Base-by-base conservation (phyloP, 2,329 filamentous ascomycete species). In the Paecilomyces dactylethromorphus region DNA sequence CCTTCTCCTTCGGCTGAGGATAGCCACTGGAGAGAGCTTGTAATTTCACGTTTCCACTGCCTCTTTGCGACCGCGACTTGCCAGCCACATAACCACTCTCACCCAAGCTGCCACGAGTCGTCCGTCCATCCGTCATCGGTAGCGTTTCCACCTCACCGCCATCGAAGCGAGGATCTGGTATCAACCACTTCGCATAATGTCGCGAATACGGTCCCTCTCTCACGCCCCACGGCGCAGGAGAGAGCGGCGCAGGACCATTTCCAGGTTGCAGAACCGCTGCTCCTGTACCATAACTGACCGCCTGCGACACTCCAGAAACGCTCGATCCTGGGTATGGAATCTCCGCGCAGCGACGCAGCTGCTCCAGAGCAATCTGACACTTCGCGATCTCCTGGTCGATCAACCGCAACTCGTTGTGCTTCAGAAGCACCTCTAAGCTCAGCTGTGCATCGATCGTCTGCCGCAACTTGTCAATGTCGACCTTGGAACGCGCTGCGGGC, bases 351-450 rank as follows among this genome's bases (percentile, higher is more conserved):
- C 94, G 87, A 66, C 94, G 89, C 63, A 99, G 81, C 77, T 97
- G 94, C 77, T 99, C 94, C 65, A 97, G 82, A 11, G 92, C 91
- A 63, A 92, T 81, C 78, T 97, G 92, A 71, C 92, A 97, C 79
- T 97, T 97, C 64, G 91, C 93, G 64, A 97, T 83, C 78, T 97
- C 94, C 76, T 96, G 92, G 71, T 97, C 91, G 74, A 97, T 96
- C 65, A 96, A 82, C 59, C 92, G 90, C 60, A 97, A 79, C 78
- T 99, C 94, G 69, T 94, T 87, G 76, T 99, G 94, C 81, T 97
- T 97, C 72, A 95, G 79, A 63, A 97, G 79, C 56, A 97, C 92
- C 78, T 97, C 92, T 64, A 94, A 84, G 69, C 92, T 90, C 74
- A 97, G 88, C 75, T 97, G 90, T 62, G 91, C 87, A 70, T 92